Evolutionary conservation across 768 basidiomycete species (phyloP), one percentile per base, ranked within the genome.

Genomic region (Porpolomopsis calyptriformis): DNA sequence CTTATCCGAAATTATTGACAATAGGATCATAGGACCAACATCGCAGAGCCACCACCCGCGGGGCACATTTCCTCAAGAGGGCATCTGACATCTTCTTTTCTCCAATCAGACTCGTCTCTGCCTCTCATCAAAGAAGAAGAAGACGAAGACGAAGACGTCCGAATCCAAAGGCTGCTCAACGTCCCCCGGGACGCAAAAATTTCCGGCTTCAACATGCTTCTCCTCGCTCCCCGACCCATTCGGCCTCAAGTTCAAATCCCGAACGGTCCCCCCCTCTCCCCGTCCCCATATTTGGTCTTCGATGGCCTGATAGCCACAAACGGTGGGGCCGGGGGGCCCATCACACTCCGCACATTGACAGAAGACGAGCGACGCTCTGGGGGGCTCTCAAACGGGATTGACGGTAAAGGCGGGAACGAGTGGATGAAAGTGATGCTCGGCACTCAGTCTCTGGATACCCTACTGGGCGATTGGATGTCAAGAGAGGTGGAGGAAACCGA

Each of bases 201-300:
- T 58, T 82, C 86, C 39, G 88, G 88, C 2, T 90, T 91, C 72
- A 90, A 89, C 61, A 60, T 89, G 23, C 66, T 88, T 48, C 73
- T 88, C 48, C 67, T 90, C 48, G 65, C 73, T 19, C 74, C 80
- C 51, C 41, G 55, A 31, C 31, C 34, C 45, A 40, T 53, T 46
- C 51, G 53, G 46, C 55, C 55, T 35, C 57, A 58, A 51, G 56
- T 47, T 29, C 40, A 26, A 26, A n/a, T 12, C 20, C 14, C 37
- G 37, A 22, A 8, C 16, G 22, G 16, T 16, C 16, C 37, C 16
- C 16, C 29, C 29, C 14, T 31, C 4, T 22, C 38, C 16, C 20
- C 38, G 3, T 39, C 39, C 38, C 14, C 43, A 36, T 39, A 54
- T 26, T 55, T 79, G 37, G 55, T 60, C 22, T 80, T 78, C 57